Percentiles rank a stretch among this genome's conserved stretches.
These are phyloP conservation scores for Verticillium albo-atrum DNA, from an alignment of 2,329 filamentous ascomycete species.

Conservation along the genomic window DNA sequence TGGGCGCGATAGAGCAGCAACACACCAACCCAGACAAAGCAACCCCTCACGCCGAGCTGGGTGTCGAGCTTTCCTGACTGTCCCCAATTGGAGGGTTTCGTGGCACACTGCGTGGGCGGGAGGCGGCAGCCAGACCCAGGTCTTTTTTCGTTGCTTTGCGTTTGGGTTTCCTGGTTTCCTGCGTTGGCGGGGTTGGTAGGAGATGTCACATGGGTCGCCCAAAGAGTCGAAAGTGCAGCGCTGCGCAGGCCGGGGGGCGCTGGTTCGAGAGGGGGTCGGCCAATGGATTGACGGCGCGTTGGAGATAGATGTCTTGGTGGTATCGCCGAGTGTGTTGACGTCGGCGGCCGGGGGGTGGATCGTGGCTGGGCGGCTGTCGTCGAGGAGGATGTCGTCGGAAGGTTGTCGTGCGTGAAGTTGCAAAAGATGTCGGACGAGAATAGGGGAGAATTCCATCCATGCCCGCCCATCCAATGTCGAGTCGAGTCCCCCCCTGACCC, in stretches of 20 bases:
- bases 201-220: conserved; percentile 13
- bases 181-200: conserved; percentile 9
- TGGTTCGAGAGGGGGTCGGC: conserved; percentile 5
- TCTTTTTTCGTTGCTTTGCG: neutral
- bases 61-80: neutral
- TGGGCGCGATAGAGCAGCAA: conserved; percentile 9
- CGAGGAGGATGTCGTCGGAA: neutral
- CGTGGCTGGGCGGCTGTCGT: too few relatives aligned
- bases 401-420: neutral
- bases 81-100: conserved; percentile 7
- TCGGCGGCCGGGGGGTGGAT: too few relatives aligned
- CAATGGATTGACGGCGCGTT: conserved; percentile 7
- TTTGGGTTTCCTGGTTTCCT: neutral
- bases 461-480: neutral
- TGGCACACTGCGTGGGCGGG: conserved; percentile 6
- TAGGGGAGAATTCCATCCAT: neutral
- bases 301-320: neutral
- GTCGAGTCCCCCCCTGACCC: too few relatives aligned
- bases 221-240: neutral
- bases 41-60: conserved; percentile 11
- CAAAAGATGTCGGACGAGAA: neutral
- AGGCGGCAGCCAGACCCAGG: conserved; percentile 9
- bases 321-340: neutral
- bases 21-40: neutral
- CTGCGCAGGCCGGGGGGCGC: neutral